Evolutionary conservation across 2,329 filamentous ascomycete genomes (phyloP).

Genomic region (Microascus cirrosus): DNA sequence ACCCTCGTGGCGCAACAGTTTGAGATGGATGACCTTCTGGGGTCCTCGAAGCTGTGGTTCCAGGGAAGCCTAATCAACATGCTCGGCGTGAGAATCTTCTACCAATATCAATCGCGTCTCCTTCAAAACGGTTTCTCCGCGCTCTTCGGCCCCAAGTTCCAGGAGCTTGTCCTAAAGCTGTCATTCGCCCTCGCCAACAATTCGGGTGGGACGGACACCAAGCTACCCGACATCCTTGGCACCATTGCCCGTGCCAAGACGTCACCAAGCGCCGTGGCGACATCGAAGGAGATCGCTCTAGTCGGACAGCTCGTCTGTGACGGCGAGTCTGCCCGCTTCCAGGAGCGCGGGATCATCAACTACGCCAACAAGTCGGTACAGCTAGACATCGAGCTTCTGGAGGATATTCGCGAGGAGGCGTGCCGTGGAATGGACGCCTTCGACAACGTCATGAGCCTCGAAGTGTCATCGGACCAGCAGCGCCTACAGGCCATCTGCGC

Average conservation of each 20-base stretch:
- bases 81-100: conserved; percentile 37
- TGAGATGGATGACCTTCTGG: conserved; percentile 39
- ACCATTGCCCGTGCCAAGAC: conserved; percentile 18
- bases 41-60: conserved; percentile 30
- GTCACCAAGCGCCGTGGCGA: conserved; percentile 29
- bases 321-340: conserved; percentile 32
- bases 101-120: conserved; percentile 38
- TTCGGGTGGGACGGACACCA: conserved; percentile 24
- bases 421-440: conserved; percentile 45
- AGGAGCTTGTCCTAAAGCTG: conserved; percentile 40
- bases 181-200: conserved; percentile 36
- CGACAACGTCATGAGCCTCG: conserved; percentile 29
- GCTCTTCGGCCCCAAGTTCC: conserved; percentile 37
- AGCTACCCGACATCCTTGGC: conserved; percentile 14
- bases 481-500: conserved; percentile 26
- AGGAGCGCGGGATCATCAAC: conserved; percentile 37
- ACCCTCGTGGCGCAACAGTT: conserved; percentile 41
- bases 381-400: conserved; percentile 40
- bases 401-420: conserved; percentile 39
- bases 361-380: conserved; percentile 37
- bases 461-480: conserved; percentile 23
- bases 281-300: conserved; percentile 35
- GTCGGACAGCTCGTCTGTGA: conserved; percentile 38
- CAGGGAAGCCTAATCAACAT: conserved; percentile 34
- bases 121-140: conserved; percentile 38